These are phyloP conservation scores for Phylloporus gajari DNA, from an alignment of 1,284 basidiomycete species.

Conservation along the genomic window DNA sequence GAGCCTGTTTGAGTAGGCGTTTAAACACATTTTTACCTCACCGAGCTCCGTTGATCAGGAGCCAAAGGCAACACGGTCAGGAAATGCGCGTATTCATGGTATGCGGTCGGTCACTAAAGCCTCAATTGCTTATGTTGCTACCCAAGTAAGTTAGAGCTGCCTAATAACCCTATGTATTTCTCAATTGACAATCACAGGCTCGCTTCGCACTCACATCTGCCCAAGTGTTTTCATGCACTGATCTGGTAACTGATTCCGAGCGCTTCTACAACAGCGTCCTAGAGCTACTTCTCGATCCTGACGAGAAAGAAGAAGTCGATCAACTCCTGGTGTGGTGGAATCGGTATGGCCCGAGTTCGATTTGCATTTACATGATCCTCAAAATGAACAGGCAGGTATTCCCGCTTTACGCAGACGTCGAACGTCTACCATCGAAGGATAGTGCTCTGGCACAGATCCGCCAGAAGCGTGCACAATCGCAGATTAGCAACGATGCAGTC, in stretches of 20 bases:
- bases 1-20: conserved; percentile 4
- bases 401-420: not conserved
- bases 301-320: conserved; percentile 10
- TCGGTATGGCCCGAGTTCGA: not conserved
- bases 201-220: no score
- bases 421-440: not conserved
- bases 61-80: no score
- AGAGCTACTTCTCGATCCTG: not conserved
- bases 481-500: no score
- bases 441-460: not conserved
- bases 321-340: conserved; percentile 9
- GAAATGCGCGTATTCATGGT: no score
- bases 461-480: not conserved
- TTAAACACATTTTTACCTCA: conserved; percentile 18
- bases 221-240: no score
- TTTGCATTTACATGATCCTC: no score
- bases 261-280: no score
- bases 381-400: not conserved
- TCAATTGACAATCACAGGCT: no score
- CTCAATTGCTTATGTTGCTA: not conserved
- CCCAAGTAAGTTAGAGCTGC: not conserved
- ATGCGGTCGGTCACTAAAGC: no score
- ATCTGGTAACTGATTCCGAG: no score
- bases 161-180: not conserved
- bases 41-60: no score